Percentiles rank a stretch among this genome's conserved stretches.
Evolutionary conservation across 2,329 filamentous ascomycete genomes (phyloP).

Genomic region (Pseudofabraea citricarpa): DNA sequence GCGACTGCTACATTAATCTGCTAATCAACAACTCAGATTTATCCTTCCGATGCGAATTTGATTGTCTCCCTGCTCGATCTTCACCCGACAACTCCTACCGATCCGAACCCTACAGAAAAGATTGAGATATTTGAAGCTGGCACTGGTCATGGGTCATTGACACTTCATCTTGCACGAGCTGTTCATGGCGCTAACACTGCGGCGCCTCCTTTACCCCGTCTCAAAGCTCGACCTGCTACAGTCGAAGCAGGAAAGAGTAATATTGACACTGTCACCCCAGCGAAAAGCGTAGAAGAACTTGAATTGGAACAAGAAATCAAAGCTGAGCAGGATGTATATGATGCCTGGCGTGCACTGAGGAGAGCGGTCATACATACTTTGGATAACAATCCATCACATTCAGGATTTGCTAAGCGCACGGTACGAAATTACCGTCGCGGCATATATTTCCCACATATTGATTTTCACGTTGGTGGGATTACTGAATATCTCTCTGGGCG

Average conservation of each 20-base stretch:
- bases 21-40: conserved; percentile 47
- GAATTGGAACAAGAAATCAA: background rate
- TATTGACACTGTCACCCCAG: background rate
- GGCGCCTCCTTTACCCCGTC: conserved; percentile 33
- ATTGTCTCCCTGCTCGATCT: conserved; percentile 76
- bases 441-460: conserved; percentile 64
- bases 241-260: background rate
- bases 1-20: background rate
- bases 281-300: background rate
- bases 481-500: conserved; percentile 57
- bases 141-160: conserved; percentile 78
- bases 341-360: conserved; percentile 35
- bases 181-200: conserved; percentile 68
- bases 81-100: conserved; percentile 63
- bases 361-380: conserved; percentile 71
- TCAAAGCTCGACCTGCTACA: conserved; percentile 11
- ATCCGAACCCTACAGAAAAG: conserved; percentile 46
- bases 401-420: conserved; percentile 57
- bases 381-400: conserved; percentile 59
- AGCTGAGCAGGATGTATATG: conserved; percentile 13
- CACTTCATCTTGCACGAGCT: conserved; percentile 68
- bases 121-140: conserved; percentile 80
- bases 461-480: conserved; percentile 69
- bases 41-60: conserved; percentile 68
- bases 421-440: conserved; percentile 64